Evolutionary conservation across 1,284 basidiomycete species (phyloP).

Genomic region (Hymenochaete sp.): DNA sequence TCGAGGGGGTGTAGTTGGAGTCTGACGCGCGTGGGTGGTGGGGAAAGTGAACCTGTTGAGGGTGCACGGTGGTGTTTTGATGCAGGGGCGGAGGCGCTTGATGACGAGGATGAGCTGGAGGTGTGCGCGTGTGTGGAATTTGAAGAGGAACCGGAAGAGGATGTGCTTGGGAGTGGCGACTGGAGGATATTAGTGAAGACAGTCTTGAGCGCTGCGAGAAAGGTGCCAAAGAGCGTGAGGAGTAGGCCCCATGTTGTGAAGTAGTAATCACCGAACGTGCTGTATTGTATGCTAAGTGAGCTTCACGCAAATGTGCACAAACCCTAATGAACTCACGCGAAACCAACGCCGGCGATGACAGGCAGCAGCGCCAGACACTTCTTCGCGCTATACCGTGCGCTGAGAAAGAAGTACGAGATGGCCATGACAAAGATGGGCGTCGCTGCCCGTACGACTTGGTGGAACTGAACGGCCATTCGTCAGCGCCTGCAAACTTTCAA

Average conservation of each 20-base stretch:
- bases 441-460: slow-evolving; percentile 89
- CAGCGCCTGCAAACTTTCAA: neutral
- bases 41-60: slow-evolving; percentile 15
- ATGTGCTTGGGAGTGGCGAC: slow-evolving; percentile 22
- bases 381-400: slow-evolving; percentile 39
- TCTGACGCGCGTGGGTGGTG: slow-evolving; percentile 34
- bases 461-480: slow-evolving; percentile 51
- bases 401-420: slow-evolving; percentile 55
- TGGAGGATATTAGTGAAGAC: slow-evolving; percentile 82
- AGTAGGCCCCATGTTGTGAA: slow-evolving; percentile 76
- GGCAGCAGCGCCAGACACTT: slow-evolving; percentile 76
- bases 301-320: neutral
- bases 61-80: slow-evolving; percentile 21
- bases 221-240: slow-evolving; percentile 79
- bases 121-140: slow-evolving; percentile 19
- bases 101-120: slow-evolving; percentile 19
- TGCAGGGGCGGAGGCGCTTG: too few relatives aligned
- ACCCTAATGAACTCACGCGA: slow-evolving; percentile 72
- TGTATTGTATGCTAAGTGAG: slow-evolving; percentile 24
- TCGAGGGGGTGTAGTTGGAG: slow-evolving; percentile 74
- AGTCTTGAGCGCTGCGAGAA: slow-evolving; percentile 87
- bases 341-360: slow-evolving; percentile 83
- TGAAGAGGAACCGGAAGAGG: slow-evolving; percentile 12
- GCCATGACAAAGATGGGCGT: slow-evolving; percentile 86
- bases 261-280: slow-evolving; percentile 87